A percentile compares a stretch with the other conserved stretches of the same genome.
Evolutionary conservation across 1,284 basidiomycete species (phyloP).

Genomic region (Malassezia dermatis): DNA sequence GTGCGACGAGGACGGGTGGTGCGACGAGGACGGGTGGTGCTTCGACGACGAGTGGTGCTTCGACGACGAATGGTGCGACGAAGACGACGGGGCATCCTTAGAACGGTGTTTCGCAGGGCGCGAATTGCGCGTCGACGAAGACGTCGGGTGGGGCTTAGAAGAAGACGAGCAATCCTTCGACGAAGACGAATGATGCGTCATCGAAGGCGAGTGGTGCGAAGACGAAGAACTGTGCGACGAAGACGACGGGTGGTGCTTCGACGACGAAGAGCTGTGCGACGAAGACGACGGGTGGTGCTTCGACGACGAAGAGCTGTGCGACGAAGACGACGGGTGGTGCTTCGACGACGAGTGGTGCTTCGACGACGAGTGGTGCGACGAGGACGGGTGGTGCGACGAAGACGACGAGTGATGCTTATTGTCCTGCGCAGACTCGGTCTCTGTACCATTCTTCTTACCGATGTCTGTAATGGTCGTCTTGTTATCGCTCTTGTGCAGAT

Average conservation of each 20-base stretch:
- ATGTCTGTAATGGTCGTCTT: background rate
- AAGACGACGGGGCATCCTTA: background rate
- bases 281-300: background rate
- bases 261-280: background rate
- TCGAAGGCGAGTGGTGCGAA: background rate
- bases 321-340: background rate
- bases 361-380: background rate
- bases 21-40: background rate
- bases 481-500: background rate
- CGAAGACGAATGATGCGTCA: background rate
- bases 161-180: background rate
- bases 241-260: background rate
- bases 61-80: background rate
- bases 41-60: background rate
- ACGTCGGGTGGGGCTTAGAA: background rate
- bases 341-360: background rate
- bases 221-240: conserved; percentile 4
- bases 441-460: background rate
- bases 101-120: background rate
- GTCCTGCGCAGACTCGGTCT: background rate
- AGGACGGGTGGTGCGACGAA: background rate
- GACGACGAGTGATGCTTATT: background rate
- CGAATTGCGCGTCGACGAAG: background rate
- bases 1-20: conserved; percentile 1
- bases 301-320: too few relatives aligned